Evolutionary conservation across 2,329 filamentous ascomycete genomes (phyloP).

Genomic region (Trichophyton mentagrophytes): DNA sequence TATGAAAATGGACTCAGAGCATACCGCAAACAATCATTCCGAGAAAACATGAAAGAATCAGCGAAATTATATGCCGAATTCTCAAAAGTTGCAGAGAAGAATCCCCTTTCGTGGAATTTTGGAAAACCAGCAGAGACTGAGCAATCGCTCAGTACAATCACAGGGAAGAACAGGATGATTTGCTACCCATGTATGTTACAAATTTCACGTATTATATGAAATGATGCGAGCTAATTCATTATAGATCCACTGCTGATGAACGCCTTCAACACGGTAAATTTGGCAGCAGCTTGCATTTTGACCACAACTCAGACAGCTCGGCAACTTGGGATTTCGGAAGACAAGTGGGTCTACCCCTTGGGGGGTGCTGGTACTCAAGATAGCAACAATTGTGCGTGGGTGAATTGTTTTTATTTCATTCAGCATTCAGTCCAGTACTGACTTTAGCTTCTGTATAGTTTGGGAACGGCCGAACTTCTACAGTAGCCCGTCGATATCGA

Average conservation of each 20-base stretch:
- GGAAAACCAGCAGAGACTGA: constrained; percentile 35
- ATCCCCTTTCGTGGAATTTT: constrained; percentile 47
- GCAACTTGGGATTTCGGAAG: constrained; percentile 41
- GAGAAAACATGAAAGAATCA: constrained; percentile 47
- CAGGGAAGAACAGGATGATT: constrained; percentile 52
- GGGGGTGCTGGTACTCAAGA: constrained; percentile 52
- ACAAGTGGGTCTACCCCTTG: constrained; percentile 51
- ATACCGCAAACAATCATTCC: constrained; percentile 40
- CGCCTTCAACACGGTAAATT: constrained; percentile 56
- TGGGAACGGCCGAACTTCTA: constrained; percentile 50
- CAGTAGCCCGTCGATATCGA: constrained; percentile 45
- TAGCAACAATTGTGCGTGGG: constrained; percentile 38
- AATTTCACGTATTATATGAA: neutral
- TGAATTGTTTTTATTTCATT: neutral
- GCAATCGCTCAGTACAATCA: constrained; percentile 42
- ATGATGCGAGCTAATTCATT: constrained; percentile 5
- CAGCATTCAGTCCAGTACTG: neutral
- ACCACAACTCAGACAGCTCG: constrained; percentile 45
- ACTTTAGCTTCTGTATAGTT: constrained; percentile 29
- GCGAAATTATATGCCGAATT: constrained; percentile 49
- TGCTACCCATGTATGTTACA: constrained; percentile 48
- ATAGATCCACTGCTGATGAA: constrained; percentile 58
- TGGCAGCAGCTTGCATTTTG: constrained; percentile 48
- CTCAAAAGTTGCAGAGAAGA: constrained; percentile 42
- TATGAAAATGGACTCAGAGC: constrained; percentile 54